A percentile compares a stretch with the other conserved stretches of the same genome.
These are phyloP conservation scores for Hymenoscyphus repandus DNA, from an alignment of 2,329 filamentous ascomycete genomes.

Conservation along the genomic window DNA sequence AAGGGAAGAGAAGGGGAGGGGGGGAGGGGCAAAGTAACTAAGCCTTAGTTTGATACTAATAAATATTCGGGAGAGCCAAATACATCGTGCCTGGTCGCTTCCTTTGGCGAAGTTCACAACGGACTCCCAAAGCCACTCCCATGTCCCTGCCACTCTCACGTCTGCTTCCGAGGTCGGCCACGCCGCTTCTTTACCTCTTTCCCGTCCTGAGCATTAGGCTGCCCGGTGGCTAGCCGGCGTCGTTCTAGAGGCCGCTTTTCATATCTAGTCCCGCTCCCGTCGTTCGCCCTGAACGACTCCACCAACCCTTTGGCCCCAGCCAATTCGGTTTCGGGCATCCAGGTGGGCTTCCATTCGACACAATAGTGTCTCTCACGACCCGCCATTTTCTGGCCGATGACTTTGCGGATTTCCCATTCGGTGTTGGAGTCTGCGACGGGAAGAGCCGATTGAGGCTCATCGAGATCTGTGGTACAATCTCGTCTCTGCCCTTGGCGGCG, in stretches of 20 bases:
- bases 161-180: slow-evolving; percentile 8
- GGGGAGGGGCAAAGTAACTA: no score
- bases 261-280: neutral
- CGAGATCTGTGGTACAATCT: no score
- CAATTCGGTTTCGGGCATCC: slow-evolving; percentile 8
- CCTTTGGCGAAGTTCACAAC: no score
- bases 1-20: no score
- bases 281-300: slow-evolving; percentile 1
- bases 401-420: slow-evolving; percentile 8
- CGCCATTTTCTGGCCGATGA: slow-evolving; percentile 3
- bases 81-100: no score
- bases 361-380: slow-evolving; percentile 3
- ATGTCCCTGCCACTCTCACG: no score
- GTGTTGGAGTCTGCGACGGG: neutral
- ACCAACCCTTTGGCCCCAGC: slow-evolving; percentile 3
- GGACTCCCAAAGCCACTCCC: no score
- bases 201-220: neutral
- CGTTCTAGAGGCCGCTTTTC: neutral
- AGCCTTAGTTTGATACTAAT: no score
- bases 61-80: no score
- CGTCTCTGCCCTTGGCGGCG: neutral
- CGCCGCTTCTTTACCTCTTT: slow-evolving; percentile 2
- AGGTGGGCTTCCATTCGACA: slow-evolving; percentile 7
- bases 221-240: neutral
- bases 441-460: no score